Percentiles rank a stretch among this genome's conserved stretches.
Evolutionary conservation across 2,329 filamentous ascomycete genomes (phyloP).

Genomic region (Talaromyces sp.): DNA sequence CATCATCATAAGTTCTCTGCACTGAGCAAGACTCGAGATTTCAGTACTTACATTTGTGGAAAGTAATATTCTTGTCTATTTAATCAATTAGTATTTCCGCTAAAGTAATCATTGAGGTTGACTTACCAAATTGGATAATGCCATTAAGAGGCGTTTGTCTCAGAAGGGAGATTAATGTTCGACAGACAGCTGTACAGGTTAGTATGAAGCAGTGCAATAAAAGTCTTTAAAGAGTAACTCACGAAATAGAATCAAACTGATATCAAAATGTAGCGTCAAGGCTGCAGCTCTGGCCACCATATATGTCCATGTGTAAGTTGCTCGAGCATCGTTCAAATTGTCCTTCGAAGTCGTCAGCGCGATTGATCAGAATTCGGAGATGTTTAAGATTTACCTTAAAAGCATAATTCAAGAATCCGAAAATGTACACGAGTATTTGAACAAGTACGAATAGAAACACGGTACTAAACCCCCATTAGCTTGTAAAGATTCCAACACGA

Average conservation of each 20-base stretch:
- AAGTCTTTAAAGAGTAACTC: neutral
- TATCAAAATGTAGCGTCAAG: conserved; percentile 75
- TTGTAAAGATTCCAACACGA: too few species aligned
- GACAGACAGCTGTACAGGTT: conserved; percentile 59
- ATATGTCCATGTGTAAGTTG: conserved; percentile 71
- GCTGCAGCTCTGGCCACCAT: conserved; percentile 73
- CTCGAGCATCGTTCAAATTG: conserved; percentile 63
- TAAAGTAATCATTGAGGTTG: neutral
- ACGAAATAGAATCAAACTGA: conserved; percentile 71
- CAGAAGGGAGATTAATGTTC: conserved; percentile 76
- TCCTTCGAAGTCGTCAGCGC: conserved; percentile 42
- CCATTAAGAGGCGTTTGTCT: conserved; percentile 79
- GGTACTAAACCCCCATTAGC: conserved; percentile 52
- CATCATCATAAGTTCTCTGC: neutral
- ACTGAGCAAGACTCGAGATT: neutral
- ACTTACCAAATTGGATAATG: conserved; percentile 67
- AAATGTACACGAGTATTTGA: conserved; percentile 73
- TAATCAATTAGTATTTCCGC: neutral
- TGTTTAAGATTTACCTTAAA: conserved; percentile 53
- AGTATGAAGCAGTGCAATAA: conserved; percentile 11
- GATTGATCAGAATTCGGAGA: neutral
- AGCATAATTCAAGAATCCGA: conserved; percentile 75
- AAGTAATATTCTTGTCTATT: conserved; percentile 77
- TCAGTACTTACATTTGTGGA: conserved; percentile 63
- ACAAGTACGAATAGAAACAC: conserved; percentile 71